These are phyloP conservation scores for Themeda triandra DNA, from an alignment of 176 grass and related monocot genomes.

Conservation along the genomic window DNA sequence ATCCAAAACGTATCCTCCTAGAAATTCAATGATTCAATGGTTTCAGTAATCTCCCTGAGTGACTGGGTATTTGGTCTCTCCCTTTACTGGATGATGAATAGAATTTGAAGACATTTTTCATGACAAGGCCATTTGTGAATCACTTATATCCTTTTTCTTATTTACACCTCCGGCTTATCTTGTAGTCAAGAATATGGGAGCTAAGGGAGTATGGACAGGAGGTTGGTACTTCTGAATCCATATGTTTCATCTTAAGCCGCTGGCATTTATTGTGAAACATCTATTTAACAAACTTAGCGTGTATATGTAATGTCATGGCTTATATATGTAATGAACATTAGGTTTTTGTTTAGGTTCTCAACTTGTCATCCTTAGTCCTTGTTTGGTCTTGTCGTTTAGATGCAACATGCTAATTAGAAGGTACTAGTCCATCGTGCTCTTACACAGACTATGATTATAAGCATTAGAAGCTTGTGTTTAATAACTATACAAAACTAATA, in stretches of 20 bases:
- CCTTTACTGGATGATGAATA: background rate
- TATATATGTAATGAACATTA: background rate
- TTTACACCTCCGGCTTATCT: background rate
- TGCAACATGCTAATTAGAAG: too few relatives aligned
- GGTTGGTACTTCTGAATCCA: background rate
- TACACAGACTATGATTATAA: too few relatives aligned
- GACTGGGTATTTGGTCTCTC: background rate
- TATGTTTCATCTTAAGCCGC: background rate
- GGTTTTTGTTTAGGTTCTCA: slow-evolving; percentile 1
- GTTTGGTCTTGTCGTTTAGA: background rate
- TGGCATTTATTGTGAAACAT: background rate
- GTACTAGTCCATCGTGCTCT: too few relatives aligned
- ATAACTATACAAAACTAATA: too few relatives aligned
- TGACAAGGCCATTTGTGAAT: background rate
- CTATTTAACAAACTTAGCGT: too few relatives aligned
- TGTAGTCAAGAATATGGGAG: background rate
- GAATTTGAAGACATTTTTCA: background rate
- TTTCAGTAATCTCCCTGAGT: background rate
- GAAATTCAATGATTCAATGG: background rate
- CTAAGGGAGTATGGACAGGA: background rate
- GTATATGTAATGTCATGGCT: too few relatives aligned
- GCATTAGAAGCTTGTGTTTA: too few relatives aligned
- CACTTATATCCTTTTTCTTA: background rate
- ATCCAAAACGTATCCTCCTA: background rate
- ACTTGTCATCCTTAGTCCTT: background rate